A percentile compares a stretch with the other conserved stretches of the same genome.
phyloP scores from a whole-genome alignment of 768 basidiomycete species.

The Boletus vermiculosoides region DNA sequence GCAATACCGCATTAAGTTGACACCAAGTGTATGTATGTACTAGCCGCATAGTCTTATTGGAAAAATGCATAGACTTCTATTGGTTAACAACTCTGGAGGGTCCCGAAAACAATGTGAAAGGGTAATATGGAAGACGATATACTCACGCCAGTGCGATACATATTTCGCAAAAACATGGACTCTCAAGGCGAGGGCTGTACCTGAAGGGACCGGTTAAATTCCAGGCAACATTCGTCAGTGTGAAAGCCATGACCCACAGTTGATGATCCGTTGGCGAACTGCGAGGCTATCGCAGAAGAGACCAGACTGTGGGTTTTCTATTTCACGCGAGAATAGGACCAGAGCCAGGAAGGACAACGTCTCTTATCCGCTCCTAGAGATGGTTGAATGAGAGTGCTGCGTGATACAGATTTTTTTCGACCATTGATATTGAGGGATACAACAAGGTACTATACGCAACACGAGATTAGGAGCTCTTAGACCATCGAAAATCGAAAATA shows the following conservation, averaged over 20 bases:
- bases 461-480: slow-evolving; percentile 22
- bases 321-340: background rate
- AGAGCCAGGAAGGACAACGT: no score
- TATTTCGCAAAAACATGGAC: background rate
- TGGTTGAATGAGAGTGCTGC: background rate
- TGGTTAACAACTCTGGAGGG: background rate
- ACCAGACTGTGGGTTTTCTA: background rate
- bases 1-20: background rate
- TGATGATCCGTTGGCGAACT: background rate
- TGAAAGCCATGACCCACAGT: background rate
- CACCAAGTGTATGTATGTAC: background rate
- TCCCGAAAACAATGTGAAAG: background rate
- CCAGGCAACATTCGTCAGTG: background rate
- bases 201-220: background rate
- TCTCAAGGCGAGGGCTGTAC: background rate
- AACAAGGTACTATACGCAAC: slow-evolving; percentile 15
- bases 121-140: background rate
- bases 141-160: background rate
- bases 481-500: slow-evolving; percentile 76
- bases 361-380: background rate
- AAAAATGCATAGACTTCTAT: background rate
- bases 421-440: slow-evolving; percentile 22
- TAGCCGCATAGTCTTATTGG: background rate
- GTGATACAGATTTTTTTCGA: slow-evolving; percentile 13
- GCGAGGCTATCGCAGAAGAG: background rate